These are phyloP conservation scores for Phaeosphaeria sp. DNA, from an alignment of 2,329 filamentous ascomycete species.

Conservation along the genomic window DNA sequence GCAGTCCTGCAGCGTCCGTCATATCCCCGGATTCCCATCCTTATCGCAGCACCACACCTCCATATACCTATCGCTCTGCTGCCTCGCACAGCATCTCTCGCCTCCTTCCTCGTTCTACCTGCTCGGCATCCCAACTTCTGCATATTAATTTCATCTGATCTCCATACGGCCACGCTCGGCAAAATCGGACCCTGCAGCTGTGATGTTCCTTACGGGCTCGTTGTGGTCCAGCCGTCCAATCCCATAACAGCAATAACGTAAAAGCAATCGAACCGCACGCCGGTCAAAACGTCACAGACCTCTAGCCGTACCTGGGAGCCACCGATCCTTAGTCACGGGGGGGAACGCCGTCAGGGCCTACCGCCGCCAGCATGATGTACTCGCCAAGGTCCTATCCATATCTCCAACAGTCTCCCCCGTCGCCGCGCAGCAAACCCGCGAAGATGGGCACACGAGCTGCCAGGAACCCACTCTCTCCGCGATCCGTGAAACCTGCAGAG, in stretches of 20 bases:
- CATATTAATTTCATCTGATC: neutral
- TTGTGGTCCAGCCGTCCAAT: constrained; percentile 39
- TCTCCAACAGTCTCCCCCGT: constrained; percentile 43
- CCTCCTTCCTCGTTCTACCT: neutral
- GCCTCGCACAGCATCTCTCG: neutral
- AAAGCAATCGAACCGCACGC: constrained; percentile 28
- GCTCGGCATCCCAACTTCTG: constrained; percentile 2
- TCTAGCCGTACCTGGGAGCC: constrained; percentile 23
- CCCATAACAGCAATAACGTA: constrained; percentile 47
- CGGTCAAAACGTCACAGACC: constrained; percentile 37
- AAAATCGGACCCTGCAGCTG: constrained; percentile 33
- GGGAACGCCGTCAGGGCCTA: constrained; percentile 29
- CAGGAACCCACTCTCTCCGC: constrained; percentile 23
- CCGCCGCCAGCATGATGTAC: constrained; percentile 47
- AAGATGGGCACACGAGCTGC: constrained; percentile 42
- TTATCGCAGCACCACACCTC: neutral
- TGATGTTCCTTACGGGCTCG: constrained; percentile 32
- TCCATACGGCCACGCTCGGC: constrained; percentile 27
- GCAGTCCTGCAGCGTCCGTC: neutral
- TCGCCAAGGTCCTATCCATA: constrained; percentile 56
- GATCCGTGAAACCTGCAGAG: constrained; percentile 19
- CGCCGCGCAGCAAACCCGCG: constrained; percentile 36
- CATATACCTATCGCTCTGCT: neutral
- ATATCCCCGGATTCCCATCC: neutral
- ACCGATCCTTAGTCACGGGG: constrained; percentile 34